Conservation (phyloP, 495 filamentous ascomycete species). For the Neurospora pannonica region DNA sequence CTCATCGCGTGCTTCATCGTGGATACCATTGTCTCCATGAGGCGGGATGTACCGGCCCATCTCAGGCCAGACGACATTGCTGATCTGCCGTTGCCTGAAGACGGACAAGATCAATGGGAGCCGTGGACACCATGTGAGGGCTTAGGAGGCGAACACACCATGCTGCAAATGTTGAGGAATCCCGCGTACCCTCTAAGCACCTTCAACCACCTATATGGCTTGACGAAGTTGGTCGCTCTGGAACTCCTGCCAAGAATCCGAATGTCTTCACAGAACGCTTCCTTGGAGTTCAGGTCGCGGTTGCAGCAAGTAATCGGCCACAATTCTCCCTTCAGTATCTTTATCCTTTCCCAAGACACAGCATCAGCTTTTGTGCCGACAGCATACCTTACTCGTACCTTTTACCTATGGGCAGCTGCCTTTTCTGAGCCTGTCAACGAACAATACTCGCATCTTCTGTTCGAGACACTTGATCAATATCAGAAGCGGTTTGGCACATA, state of each 20-base stretch:
- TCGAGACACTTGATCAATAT: slow-evolving; percentile 15
- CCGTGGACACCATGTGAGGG: slow-evolving; percentile 51
- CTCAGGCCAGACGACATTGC: slow-evolving; percentile 41
- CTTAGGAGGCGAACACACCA: slow-evolving; percentile 22
- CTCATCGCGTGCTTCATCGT: slow-evolving; percentile 55
- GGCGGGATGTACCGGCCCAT: slow-evolving; percentile 43
- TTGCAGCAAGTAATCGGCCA: slow-evolving; percentile 8
- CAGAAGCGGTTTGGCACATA: slow-evolving; percentile 9
- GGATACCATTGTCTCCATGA: slow-evolving; percentile 53
- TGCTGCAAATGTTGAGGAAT: slow-evolving; percentile 32
- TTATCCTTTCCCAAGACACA: neutral
- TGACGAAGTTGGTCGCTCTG: slow-evolving; percentile 7
- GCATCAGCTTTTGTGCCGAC: slow-evolving; percentile 14
- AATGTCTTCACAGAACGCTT: neutral
- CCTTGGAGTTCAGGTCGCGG: neutral
- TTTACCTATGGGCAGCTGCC: slow-evolving; percentile 14
- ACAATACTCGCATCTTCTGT: neutral
- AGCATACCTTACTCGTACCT: slow-evolving; percentile 11
- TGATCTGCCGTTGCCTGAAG: slow-evolving; percentile 43
- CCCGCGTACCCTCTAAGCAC: slow-evolving; percentile 52
- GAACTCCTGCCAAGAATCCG: slow-evolving; percentile 1
- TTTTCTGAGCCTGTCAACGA: slow-evolving; percentile 5
- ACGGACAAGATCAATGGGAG: slow-evolving; percentile 65
- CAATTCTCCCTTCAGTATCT: slow-evolving; percentile 9
- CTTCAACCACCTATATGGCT: slow-evolving; percentile 46